These are phyloP conservation scores for Artemisia tridentata DNA, from an alignment of 129 eudicot genomes.

Conservation along the genomic window DNA sequence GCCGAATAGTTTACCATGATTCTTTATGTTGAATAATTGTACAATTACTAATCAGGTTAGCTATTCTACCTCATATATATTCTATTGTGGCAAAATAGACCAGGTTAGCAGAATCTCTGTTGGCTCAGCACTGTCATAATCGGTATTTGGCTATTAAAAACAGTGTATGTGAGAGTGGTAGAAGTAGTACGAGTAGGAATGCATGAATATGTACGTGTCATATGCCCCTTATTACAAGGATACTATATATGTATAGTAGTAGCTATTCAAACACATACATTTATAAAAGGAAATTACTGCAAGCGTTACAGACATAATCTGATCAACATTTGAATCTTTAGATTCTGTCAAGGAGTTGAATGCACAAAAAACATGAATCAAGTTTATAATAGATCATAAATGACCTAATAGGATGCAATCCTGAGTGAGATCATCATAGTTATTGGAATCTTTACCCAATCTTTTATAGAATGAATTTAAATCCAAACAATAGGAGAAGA, in stretches of 20 bases:
- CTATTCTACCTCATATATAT: background rate
- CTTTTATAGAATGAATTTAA: background rate
- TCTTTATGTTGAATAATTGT: background rate
- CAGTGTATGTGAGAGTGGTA: background rate
- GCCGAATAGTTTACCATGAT: background rate
- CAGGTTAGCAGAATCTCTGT: background rate
- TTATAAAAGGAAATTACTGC: background rate
- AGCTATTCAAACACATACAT: background rate
- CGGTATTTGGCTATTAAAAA: background rate
- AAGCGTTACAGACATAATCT: background rate
- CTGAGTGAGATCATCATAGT: background rate
- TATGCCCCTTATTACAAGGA: background rate
- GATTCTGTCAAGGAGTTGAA: too few relatives aligned
- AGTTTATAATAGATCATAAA: background rate
- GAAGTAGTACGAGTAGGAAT: background rate
- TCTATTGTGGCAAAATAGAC: background rate
- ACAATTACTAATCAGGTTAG: background rate
- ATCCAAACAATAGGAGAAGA: background rate
- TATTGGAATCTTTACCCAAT: too few relatives aligned
- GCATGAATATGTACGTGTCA: background rate
- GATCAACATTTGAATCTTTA: too few relatives aligned
- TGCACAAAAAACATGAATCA: background rate
- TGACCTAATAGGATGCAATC: background rate
- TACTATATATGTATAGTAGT: background rate
- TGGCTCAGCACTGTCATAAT: background rate